Conservation (phyloP, 1,139 yeast genomes). For the Casaregolazyma suthepensis region DNA sequence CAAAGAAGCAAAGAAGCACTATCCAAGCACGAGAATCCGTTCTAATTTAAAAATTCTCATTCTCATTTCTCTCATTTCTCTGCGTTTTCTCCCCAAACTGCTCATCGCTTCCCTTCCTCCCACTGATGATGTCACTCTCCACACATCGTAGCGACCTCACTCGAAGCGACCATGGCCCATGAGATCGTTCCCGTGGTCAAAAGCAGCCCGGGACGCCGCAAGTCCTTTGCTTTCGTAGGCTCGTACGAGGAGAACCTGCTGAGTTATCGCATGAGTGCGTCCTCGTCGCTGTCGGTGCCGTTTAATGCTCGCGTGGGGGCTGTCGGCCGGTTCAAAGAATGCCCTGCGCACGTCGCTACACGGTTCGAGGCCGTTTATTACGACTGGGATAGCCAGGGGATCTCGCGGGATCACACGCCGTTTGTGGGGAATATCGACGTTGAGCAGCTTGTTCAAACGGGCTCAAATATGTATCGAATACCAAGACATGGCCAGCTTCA, state of each 20-base stretch:
- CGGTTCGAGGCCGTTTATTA: conserved; percentile 35
- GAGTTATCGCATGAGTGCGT: conserved; percentile 32
- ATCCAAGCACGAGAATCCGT: no score
- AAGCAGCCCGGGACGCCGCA: conserved; percentile 14
- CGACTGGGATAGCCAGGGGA: conserved; percentile 28
- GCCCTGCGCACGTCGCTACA: conserved; percentile 28
- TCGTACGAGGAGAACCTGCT: conserved; percentile 34
- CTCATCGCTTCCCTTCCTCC: no score
- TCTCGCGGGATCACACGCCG: conserved; percentile 30
- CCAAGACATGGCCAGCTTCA: conserved; percentile 40
- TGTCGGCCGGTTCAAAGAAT: conserved; percentile 22
- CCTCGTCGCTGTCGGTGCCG: conserved; percentile 29
- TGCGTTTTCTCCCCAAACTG: no score
- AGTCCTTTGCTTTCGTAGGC: conserved; percentile 24
- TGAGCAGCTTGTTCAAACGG: conserved; percentile 29
- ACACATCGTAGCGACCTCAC: neutral
- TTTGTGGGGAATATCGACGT: conserved; percentile 38
- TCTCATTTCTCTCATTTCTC: no score
- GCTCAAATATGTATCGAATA: conserved; percentile 34
- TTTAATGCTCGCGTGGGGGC: conserved; percentile 31
- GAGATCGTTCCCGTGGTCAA: conserved; percentile 1
- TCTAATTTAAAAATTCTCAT: no score
- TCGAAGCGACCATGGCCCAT: neutral
- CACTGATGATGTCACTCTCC: neutral
- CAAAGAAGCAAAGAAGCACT: no score